Evolutionary conservation across 83 land plant genomes (phyloP).

Genomic region (Thuja plicata): DNA sequence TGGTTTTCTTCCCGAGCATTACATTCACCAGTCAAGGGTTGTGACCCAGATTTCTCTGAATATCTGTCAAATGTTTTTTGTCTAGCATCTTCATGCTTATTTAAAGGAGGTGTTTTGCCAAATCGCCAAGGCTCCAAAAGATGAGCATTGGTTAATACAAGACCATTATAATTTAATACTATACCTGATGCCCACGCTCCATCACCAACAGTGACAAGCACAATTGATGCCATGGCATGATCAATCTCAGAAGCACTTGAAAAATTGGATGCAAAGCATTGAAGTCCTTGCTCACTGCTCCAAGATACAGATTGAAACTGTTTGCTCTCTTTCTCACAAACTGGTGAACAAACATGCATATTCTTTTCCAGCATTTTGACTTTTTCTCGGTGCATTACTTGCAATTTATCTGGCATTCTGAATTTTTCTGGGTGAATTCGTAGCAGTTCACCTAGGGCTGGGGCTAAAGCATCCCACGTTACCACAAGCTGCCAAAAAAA

Average conservation of each 20-base stretch:
- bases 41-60: slow-evolving; percentile 4
- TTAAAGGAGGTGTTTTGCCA: slow-evolving; percentile 41
- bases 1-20: background rate
- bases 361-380: background rate
- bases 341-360: slow-evolving; percentile 2
- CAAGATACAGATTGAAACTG: slow-evolving; percentile 15
- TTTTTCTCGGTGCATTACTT: slow-evolving; percentile 11
- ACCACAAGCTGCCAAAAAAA: slow-evolving; percentile 70
- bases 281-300: slow-evolving; percentile 19
- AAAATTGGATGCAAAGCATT: slow-evolving; percentile 4
- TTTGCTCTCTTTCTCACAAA: background rate
- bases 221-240: slow-evolving; percentile 71
- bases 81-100: background rate
- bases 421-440: slow-evolving; percentile 13
- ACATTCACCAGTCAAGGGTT: slow-evolving; percentile 6
- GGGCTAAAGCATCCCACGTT: slow-evolving; percentile 72
- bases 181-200: slow-evolving; percentile 98
- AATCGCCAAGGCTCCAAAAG: slow-evolving; percentile 95
- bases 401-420: slow-evolving; percentile 14
- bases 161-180: slow-evolving; percentile 67
- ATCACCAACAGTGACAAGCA: slow-evolving; percentile 79
- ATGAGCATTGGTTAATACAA: slow-evolving; percentile 96
- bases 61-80: background rate
- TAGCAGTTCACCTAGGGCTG: slow-evolving; percentile 36
- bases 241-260: slow-evolving; percentile 27